Percentiles rank a stretch among this genome's conserved stretches.
These are phyloP conservation scores for Lizanozyma gosingica DNA, from an alignment of 1,139 yeast genomes.

Conservation along the genomic window DNA sequence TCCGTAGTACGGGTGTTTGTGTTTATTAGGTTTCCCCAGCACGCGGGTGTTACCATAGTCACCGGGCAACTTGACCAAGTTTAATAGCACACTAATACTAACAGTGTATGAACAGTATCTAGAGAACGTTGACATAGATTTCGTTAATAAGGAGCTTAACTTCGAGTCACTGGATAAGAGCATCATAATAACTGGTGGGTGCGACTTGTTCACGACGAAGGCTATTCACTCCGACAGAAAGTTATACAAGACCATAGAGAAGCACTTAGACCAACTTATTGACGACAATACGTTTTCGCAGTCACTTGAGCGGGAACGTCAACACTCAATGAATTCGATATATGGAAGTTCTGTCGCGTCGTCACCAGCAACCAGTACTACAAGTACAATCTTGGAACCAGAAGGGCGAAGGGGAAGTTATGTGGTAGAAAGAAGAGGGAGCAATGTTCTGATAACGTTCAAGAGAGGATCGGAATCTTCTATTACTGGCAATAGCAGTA, in stretches of 20 bases:
- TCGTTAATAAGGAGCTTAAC: conserved; percentile 77
- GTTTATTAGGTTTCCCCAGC: not conserved
- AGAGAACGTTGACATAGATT: conserved; percentile 84
- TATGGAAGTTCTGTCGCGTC: conserved; percentile 25
- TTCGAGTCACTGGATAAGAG: conserved; percentile 85
- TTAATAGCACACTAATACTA: not conserved
- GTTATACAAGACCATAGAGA: conserved; percentile 78
- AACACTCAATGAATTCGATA: conserved; percentile 26
- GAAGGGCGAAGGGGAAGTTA: conserved; percentile 15
- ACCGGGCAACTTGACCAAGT: too few species aligned
- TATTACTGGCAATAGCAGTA: not conserved
- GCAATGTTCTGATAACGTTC: conserved; percentile 11
- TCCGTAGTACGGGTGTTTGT: not conserved
- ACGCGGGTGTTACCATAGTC: not conserved
- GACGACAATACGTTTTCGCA: conserved; percentile 46
- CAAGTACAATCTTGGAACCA: conserved; percentile 1
- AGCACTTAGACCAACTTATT: conserved; percentile 59
- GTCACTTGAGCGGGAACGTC: conserved; percentile 32
- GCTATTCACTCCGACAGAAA: conserved; percentile 87
- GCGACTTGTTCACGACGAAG: conserved; percentile 90
- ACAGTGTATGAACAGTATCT: conserved; percentile 67
- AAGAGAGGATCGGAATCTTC: conserved; percentile 5
- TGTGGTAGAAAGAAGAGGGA: conserved; percentile 18
- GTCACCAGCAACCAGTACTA: conserved; percentile 16
- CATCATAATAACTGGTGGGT: conserved; percentile 68